Percentiles rank a stretch among this genome's conserved stretches.
Evolutionary conservation across 306 rosid species (phyloP).

Genomic region (Dalbergia cochinchinensis): DNA sequence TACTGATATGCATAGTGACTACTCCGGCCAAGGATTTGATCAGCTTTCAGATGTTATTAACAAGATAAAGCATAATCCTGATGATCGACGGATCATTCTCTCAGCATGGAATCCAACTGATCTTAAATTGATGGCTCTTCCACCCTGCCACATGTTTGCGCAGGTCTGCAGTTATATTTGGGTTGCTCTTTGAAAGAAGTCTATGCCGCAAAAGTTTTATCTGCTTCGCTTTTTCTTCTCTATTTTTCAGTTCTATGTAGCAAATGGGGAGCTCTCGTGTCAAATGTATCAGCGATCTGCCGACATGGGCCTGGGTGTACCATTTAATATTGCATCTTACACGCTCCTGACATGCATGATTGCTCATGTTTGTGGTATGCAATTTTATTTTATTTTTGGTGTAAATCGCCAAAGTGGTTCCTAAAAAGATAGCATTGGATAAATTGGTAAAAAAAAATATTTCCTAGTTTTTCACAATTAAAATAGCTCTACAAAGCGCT

Average conservation of each 20-base stretch:
- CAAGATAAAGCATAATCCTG: constrained; percentile 85
- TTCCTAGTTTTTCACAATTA: too few species aligned
- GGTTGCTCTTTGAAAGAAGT: constrained; percentile 21
- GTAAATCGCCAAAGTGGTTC: too few species aligned
- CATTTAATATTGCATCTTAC: constrained; percentile 96
- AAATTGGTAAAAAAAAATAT: too few species aligned
- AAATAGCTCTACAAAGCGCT: too few species aligned
- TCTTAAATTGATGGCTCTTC: constrained; percentile 95
- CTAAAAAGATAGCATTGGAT: too few species aligned
- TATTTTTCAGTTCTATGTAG: constrained; percentile 83
- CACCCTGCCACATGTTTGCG: constrained; percentile 96
- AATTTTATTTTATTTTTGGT: not conserved
- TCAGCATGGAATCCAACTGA: constrained; percentile 97
- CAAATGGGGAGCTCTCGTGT: constrained; percentile 91
- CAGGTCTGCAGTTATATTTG: constrained; percentile 68
- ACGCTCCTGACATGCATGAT: constrained; percentile 94
- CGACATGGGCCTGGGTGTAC: constrained; percentile 92
- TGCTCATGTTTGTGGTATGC: constrained; percentile 98
- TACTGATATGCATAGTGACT: constrained; percentile 91
- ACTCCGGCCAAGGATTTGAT: constrained; percentile 91
- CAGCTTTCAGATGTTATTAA: constrained; percentile 88
- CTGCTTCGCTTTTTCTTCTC: not conserved
- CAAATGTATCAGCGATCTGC: constrained; percentile 99
- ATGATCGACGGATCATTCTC: constrained; percentile 88
- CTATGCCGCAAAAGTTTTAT: constrained; percentile 13